Conservation (phyloP, 352 stramenopile genomes). For the Thraustochytrium striatum region DNA sequence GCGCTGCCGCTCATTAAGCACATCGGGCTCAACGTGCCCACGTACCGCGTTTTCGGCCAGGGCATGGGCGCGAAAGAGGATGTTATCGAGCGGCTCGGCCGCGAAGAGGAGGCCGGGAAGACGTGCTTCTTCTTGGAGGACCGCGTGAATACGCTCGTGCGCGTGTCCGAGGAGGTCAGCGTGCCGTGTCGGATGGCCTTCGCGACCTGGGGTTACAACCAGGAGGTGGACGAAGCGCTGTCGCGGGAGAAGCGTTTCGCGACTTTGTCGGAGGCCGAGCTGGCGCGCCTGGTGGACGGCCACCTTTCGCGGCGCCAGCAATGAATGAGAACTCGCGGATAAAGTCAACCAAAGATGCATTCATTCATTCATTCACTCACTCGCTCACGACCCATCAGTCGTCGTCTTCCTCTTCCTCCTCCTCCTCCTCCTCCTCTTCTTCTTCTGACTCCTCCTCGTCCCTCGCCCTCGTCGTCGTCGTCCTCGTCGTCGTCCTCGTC, state of each 20-base stretch:
- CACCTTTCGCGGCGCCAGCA: background rate
- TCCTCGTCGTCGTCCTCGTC: constrained; percentile 15
- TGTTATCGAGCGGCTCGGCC: constrained; percentile 9
- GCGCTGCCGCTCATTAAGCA: constrained; percentile 53
- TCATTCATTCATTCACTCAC: too few relatives aligned
- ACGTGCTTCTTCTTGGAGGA: constrained; percentile 47
- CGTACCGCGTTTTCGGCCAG: constrained; percentile 17
- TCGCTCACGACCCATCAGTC: too few relatives aligned
- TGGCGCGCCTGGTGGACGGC: background rate
- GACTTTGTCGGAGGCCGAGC: background rate
- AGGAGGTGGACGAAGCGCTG: background rate
- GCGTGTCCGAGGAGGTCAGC: background rate
- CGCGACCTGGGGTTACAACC: constrained; percentile 46
- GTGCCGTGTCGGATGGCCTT: constrained; percentile 11
- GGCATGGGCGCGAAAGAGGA: constrained; percentile 41
- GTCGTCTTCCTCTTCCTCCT: background rate
- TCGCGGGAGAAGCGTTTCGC: background rate
- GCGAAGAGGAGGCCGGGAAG: background rate
- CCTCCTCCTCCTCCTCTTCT: background rate
- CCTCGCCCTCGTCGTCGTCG: constrained; percentile 5
- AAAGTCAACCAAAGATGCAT: too few relatives aligned
- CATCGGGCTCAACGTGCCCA: constrained; percentile 29
- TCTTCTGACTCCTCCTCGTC: constrained; percentile 4
- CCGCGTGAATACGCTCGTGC: constrained; percentile 35
- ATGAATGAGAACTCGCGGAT: too few relatives aligned